These are phyloP conservation scores for Nematocida ausubeli DNA, from an alignment of 371 early-diverging fungal genomes.

Conservation along the genomic window DNA sequence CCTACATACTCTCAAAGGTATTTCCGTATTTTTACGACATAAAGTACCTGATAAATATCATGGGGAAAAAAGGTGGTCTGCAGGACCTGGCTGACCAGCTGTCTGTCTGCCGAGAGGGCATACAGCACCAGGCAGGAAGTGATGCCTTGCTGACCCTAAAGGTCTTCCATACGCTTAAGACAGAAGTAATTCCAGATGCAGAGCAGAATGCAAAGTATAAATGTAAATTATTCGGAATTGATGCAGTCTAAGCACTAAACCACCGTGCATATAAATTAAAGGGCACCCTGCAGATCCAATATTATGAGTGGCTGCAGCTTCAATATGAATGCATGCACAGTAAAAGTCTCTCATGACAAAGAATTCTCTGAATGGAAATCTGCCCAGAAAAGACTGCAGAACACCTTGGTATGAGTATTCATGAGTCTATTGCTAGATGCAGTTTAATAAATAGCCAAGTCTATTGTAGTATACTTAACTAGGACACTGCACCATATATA, in stretches of 20 bases:
- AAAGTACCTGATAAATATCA: conserved; percentile 83
- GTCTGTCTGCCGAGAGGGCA: conserved; percentile 79
- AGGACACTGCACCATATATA: too few species aligned
- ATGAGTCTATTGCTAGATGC: too few species aligned
- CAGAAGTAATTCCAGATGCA: conserved; percentile 81
- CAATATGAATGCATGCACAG: too few species aligned
- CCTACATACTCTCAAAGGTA: conserved; percentile 79
- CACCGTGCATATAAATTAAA: not conserved
- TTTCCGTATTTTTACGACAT: conserved; percentile 97
- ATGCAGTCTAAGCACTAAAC: conserved; percentile 12
- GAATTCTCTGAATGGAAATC: too few species aligned
- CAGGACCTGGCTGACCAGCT: conserved; percentile 96
- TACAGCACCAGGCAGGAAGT: conserved; percentile 98
- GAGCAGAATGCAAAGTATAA: conserved; percentile 47
- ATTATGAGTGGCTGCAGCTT: too few species aligned
- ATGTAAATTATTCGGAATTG: conserved; percentile 65
- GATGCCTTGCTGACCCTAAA: conserved; percentile 88
- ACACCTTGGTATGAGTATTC: too few species aligned
- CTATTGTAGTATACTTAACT: too few species aligned
- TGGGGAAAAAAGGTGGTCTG: conserved; percentile 85
- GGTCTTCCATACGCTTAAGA: conserved; percentile 89
- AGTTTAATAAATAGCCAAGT: too few species aligned
- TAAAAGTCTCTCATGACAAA: too few species aligned
- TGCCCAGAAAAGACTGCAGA: too few species aligned
- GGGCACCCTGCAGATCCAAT: not conserved